Percentiles rank a stretch among this genome's conserved stretches.
These are phyloP conservation scores for Suhomyces anneliseae DNA, from an alignment of 1,139 yeast species.

Conservation along the genomic window DNA sequence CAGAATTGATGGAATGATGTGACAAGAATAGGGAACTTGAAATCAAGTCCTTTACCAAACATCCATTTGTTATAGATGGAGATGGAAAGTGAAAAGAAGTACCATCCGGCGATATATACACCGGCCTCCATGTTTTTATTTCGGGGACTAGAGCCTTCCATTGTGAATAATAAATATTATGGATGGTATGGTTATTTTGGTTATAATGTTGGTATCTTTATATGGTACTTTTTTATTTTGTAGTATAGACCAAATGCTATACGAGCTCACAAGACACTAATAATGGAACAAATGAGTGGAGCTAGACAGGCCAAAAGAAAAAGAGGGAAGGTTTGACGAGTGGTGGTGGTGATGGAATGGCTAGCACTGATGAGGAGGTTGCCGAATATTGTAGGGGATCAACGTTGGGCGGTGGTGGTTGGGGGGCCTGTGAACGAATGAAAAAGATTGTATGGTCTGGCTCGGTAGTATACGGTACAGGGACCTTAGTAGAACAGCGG, in stretches of 20 bases:
- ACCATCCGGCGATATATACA: constrained; percentile 49
- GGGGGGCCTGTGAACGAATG: too few relatives aligned
- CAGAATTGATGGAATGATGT: constrained; percentile 85
- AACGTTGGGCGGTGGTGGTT: too few relatives aligned
- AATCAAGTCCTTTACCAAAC: constrained; percentile 76
- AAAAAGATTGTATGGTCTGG: too few relatives aligned
- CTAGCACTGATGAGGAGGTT: too few relatives aligned
- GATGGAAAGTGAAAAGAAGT: constrained; percentile 64
- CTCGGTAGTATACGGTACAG: too few relatives aligned
- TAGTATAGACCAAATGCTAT: too few relatives aligned
- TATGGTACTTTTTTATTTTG: too few relatives aligned
- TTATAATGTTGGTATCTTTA: neutral
- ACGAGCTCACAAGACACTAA: neutral
- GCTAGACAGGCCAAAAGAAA: too few relatives aligned
- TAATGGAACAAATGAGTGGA: neutral
- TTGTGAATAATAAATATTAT: neutral
- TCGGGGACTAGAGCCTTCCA: neutral
- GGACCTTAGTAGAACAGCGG: too few relatives aligned
- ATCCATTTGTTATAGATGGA: constrained; percentile 97
- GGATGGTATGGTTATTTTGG: neutral
- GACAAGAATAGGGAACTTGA: constrained; percentile 78
- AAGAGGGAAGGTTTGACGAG: too few relatives aligned
- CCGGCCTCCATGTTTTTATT: constrained; percentile 10
- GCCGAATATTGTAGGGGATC: too few relatives aligned
- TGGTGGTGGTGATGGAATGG: too few relatives aligned